Evolutionary conservation across 164 flowering plant genomes (phyloP), one percentile per base, ranked within the genome.

Genomic region (Nymphaea colorata): DNA sequence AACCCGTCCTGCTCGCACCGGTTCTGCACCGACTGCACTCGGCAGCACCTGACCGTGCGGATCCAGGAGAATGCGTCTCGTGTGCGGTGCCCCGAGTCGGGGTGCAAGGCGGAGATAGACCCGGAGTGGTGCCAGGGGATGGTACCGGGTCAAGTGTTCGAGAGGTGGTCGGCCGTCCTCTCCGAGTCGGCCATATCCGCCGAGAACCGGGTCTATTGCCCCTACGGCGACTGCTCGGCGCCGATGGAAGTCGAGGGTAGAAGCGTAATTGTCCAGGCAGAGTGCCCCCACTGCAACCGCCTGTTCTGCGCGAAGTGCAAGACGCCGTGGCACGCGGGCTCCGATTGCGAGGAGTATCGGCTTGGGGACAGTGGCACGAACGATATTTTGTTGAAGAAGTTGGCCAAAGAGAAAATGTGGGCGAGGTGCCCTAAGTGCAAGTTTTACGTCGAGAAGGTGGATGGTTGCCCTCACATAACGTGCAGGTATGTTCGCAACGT

Each of bases 401-500:
- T 80, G 18, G 82, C 80, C 3, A 67, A 71, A 76, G 17, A 51
- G 6, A 81, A 76, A 43, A 44, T 70, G 6, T 83, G 89, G 89
- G 71, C 25, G 60, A 80, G 78, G 47, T 85, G 85, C 59, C 83
- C 82, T 14, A 68, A 62, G 2, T 85, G 85, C 73, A 75, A 73
- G 12, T 72, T 70, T 25, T 74, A 61, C 65, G 86, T 84, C 16
- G 84, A 82, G 59, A 80, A 66, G 67, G 66, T 5, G 14, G 65
- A 59, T 0, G 84, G 84, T 1, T 82, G 85, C 59, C 5, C 36
- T 4, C 78, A 75, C 70, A 82, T 84, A 8, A 44, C 47, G 5
- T 84, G 85, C 83, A 76, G 85, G 87, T 78, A 45, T 12, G 66
- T 10, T 43, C 16, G 2, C 8, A 7, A 11, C 43, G 14, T 42